Conservation (phyloP, 176 grass and related monocot genomes). For the Oryza officinalis region DNA sequence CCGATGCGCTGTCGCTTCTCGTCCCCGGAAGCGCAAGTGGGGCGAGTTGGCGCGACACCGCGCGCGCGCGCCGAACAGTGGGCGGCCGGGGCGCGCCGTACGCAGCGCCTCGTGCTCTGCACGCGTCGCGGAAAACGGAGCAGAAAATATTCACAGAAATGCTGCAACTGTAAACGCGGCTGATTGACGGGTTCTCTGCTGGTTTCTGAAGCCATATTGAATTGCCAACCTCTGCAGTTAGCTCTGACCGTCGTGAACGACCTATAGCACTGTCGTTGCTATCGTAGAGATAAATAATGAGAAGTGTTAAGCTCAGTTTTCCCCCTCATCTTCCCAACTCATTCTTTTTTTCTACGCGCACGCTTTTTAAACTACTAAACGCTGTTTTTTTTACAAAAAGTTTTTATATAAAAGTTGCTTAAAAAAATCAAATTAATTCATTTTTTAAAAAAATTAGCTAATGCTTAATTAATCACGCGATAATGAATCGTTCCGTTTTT, state of each 20-base stretch:
- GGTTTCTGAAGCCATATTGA: neutral
- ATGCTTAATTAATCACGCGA: too few species aligned
- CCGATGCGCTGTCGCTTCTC: slow-evolving; percentile 39
- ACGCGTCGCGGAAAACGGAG: neutral
- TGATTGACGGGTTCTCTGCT: neutral
- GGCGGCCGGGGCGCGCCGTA: neutral
- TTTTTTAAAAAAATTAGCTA: too few species aligned
- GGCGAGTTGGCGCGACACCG: neutral
- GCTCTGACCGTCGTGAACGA: neutral
- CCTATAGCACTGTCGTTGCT: neutral
- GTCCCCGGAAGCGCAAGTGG: neutral
- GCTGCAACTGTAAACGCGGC: neutral
- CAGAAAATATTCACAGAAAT: neutral
- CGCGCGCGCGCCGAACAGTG: neutral
- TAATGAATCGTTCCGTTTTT: too few species aligned
- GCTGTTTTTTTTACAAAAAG: too few species aligned
- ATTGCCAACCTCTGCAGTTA: neutral
- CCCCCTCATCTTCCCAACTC: too few species aligned
- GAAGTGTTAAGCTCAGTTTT: too few species aligned
- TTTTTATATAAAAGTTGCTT: too few species aligned
- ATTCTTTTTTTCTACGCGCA: too few species aligned
- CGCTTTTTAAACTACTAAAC: too few species aligned
- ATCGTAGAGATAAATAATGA: too few species aligned
- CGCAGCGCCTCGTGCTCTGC: neutral
- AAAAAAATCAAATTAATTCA: too few species aligned